Conservation (phyloP, 208 protist species). For the Strigomonas culicis region DNA sequence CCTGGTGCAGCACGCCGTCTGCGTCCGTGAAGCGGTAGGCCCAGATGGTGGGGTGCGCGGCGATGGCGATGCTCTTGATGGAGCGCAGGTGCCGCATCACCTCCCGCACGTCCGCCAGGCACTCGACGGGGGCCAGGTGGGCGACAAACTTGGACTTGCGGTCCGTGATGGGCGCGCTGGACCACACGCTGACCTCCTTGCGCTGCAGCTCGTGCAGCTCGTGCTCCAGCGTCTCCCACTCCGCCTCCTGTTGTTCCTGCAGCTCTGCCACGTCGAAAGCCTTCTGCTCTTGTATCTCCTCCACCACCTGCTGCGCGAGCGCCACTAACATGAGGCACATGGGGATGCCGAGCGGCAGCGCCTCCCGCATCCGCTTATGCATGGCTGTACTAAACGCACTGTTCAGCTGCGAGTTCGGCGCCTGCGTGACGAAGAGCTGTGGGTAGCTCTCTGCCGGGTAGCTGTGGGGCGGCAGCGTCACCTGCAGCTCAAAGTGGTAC, state of each 20-base stretch:
- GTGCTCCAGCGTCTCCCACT: constrained; percentile 17
- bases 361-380: constrained; percentile 38
- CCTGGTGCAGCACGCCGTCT: constrained; percentile 61
- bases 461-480: constrained; percentile 47
- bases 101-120: constrained; percentile 36
- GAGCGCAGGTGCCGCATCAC: constrained; percentile 55
- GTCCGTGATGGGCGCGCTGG: constrained; percentile 59
- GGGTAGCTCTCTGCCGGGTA: constrained; percentile 68
- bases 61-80: constrained; percentile 63
- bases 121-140: constrained; percentile 73
- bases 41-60: constrained; percentile 90
- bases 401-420: constrained; percentile 57
- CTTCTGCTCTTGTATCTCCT: constrained; percentile 37
- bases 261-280: constrained; percentile 20
- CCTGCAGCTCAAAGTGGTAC: constrained; percentile 59
- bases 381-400: constrained; percentile 35
- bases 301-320: constrained; percentile 53
- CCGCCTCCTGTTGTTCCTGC: constrained; percentile 16
- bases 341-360: constrained; percentile 47
- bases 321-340: constrained; percentile 60
- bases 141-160: constrained; percentile 86
- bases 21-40: constrained; percentile 90
- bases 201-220: constrained; percentile 7
- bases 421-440: constrained; percentile 37
- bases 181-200: constrained; percentile 35